Percentiles rank a stretch among this genome's conserved stretches.
phyloP scores from a whole-genome alignment of 768 basidiomycete genomes.

The Rhodotorula toruloides region DNA sequence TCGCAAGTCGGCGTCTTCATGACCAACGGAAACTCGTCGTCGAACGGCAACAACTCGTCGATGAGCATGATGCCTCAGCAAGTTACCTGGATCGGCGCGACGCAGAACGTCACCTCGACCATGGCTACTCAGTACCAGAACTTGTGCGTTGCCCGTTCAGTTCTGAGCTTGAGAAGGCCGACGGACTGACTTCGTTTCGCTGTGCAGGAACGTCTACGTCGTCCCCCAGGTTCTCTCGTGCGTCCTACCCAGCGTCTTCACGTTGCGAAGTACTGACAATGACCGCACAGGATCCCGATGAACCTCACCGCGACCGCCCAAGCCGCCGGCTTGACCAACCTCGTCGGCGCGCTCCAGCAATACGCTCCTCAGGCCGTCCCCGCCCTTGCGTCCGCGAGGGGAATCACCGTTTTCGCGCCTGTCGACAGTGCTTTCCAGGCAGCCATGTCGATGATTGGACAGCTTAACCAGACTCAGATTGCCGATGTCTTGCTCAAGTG shows the following conservation, averaged over 20 bases:
- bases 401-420: conserved; percentile 49
- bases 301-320: conserved; percentile 40
- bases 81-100: conserved; percentile 42
- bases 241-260: background rate
- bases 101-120: conserved; percentile 38
- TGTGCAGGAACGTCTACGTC: conserved; percentile 32
- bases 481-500: conserved; percentile 45
- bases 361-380: conserved; percentile 41
- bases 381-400: conserved; percentile 39
- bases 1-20: conserved; percentile 22
- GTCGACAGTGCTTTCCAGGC: conserved; percentile 44
- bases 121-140: conserved; percentile 29
- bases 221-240: conserved; percentile 31
- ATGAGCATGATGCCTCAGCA: conserved; percentile 17
- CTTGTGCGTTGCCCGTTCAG: too few relatives aligned
- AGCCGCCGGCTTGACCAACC: conserved; percentile 39
- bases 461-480: conserved; percentile 44
- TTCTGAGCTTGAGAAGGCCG: too few relatives aligned
- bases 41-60: background rate
- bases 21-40: background rate
- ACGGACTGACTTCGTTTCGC: background rate
- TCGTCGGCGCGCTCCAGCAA: conserved; percentile 43
- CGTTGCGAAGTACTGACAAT: background rate
- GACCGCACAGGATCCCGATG: conserved; percentile 30
- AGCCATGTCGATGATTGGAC: conserved; percentile 34